Evolutionary conservation across 2,329 filamentous ascomycete genomes (phyloP).

Genomic region (Phoma sp.): DNA sequence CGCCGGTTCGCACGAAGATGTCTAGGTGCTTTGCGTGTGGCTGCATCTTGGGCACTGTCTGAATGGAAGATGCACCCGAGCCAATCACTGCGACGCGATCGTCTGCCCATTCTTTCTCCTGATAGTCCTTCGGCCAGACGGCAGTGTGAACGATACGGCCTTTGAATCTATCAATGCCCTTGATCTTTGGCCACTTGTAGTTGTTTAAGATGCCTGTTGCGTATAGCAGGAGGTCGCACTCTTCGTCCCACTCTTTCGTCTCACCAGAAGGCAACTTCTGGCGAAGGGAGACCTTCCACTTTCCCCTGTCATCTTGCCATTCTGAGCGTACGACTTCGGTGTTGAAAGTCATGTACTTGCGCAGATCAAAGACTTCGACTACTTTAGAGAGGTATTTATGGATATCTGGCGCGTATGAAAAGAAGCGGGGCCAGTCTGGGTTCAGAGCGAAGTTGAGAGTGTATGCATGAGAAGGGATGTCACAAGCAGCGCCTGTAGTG

Average conservation of each 20-base stretch:
- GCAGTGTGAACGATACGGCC: slow-evolving; percentile 54
- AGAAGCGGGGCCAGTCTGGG: slow-evolving; percentile 57
- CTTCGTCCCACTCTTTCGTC: slow-evolving; percentile 50
- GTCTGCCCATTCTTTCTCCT: slow-evolving; percentile 51
- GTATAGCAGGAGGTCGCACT: slow-evolving; percentile 53
- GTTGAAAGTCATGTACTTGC: slow-evolving; percentile 61
- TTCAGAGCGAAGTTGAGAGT: slow-evolving; percentile 54
- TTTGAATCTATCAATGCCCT: slow-evolving; percentile 54
- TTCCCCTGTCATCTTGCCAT: slow-evolving; percentile 57
- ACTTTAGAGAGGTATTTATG: slow-evolving; percentile 58
- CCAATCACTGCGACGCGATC: slow-evolving; percentile 54
- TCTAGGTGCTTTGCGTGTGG: slow-evolving; percentile 54
- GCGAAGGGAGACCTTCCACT: slow-evolving; percentile 58
- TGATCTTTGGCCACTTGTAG: slow-evolving; percentile 47
- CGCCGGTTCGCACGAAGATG: slow-evolving; percentile 54
- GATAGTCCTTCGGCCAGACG: slow-evolving; percentile 54
- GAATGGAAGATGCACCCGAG: slow-evolving; percentile 53
- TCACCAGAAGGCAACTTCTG: slow-evolving; percentile 46
- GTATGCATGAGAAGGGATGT: slow-evolving; percentile 55
- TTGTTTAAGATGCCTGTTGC: slow-evolving; percentile 53
- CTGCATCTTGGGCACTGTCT: slow-evolving; percentile 56
- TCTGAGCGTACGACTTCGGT: slow-evolving; percentile 55
- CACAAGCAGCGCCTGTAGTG: slow-evolving; percentile 48
- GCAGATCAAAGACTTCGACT: slow-evolving; percentile 55
- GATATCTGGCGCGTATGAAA: slow-evolving; percentile 55